Conservation (phyloP, 306 rosid species). For the Glycyrrhiza uralensis region DNA sequence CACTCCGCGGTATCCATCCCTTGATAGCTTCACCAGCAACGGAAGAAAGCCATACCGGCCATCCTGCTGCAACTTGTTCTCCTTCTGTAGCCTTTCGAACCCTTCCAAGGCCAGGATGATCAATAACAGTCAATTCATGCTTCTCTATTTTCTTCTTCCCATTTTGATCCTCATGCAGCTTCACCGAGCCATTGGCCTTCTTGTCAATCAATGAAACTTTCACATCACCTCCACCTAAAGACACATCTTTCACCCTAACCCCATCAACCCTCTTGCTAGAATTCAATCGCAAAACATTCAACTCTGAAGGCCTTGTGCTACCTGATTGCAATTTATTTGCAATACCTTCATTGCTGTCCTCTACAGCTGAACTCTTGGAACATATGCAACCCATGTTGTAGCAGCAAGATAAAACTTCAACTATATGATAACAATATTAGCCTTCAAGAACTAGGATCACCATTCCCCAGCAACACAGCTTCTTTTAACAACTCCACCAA, state of each 20-base stretch:
- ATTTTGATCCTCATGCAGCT: slow-evolving; percentile 46
- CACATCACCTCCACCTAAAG: slow-evolving; percentile 37
- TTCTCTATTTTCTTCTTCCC: slow-evolving; percentile 49
- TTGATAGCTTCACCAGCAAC: slow-evolving; percentile 85
- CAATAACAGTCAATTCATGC: slow-evolving; percentile 33
- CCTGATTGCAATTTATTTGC: slow-evolving; percentile 40
- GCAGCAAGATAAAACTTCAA: slow-evolving; percentile 12
- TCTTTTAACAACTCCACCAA: slow-evolving; percentile 27
- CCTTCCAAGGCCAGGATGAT: slow-evolving; percentile 55
- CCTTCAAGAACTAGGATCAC: slow-evolving; percentile 20
- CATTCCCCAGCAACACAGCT: slow-evolving; percentile 19
- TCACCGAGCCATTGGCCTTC: slow-evolving; percentile 50
- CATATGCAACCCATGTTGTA: slow-evolving; percentile 68
- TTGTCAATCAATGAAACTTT: slow-evolving; percentile 55
- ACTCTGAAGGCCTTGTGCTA: slow-evolving; percentile 36
- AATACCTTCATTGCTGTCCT: slow-evolving; percentile 58
- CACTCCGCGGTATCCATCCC: slow-evolving; percentile 89
- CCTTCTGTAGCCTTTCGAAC: slow-evolving; percentile 66
- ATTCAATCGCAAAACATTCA: slow-evolving; percentile 46
- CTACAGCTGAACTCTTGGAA: slow-evolving; percentile 66
- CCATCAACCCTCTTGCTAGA: slow-evolving; percentile 60
- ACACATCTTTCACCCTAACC: slow-evolving; percentile 38
- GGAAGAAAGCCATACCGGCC: slow-evolving; percentile 93
- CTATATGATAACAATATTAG: background rate
- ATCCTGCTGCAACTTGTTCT: slow-evolving; percentile 91